phyloP scores from a whole-genome alignment of 257 asterid genomes.

The Avicennia marina region DNA sequence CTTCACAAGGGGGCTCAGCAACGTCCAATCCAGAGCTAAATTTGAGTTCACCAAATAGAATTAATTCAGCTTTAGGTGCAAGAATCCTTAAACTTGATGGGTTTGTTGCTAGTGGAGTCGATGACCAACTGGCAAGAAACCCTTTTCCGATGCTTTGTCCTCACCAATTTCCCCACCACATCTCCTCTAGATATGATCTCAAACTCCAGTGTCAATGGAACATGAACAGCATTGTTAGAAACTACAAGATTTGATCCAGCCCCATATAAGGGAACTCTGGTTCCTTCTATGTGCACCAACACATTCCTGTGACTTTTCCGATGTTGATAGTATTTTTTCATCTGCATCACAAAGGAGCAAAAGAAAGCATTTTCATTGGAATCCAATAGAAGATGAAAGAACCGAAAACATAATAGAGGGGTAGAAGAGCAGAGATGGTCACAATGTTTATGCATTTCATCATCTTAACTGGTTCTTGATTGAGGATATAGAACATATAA shows the following conservation, averaged over 20 bases:
- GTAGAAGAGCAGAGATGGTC: no score
- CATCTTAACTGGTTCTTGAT: no score
- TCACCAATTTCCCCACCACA: constrained; percentile 82
- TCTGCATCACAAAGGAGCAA: constrained; percentile 36
- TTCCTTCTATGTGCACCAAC: constrained; percentile 65
- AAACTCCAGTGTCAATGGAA: constrained; percentile 63
- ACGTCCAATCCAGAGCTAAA: no score
- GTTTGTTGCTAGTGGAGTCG: constrained; percentile 62
- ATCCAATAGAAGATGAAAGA: no score
- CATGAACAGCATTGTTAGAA: constrained; percentile 35
- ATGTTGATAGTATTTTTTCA: constrained; percentile 69
- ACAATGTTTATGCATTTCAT: no score
- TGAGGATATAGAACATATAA: not conserved
- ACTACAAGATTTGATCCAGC: constrained; percentile 62
- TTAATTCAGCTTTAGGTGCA: constrained; percentile 69
- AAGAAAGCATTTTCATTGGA: not conserved
- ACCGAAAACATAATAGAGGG: no score
- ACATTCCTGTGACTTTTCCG: constrained; percentile 62
- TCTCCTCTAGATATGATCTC: constrained; percentile 61
- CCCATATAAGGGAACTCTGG: constrained; percentile 78
- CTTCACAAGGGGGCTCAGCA: no score
- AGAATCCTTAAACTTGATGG: constrained; percentile 58
- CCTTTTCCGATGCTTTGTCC: constrained; percentile 46
- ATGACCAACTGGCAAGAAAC: constrained; percentile 65
- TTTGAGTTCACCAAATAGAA: no score